Evolutionary conservation across 805 yeast species (phyloP), one percentile per base, ranked within the genome.

Genomic region (Saccharomyces kudriavzevii): DNA sequence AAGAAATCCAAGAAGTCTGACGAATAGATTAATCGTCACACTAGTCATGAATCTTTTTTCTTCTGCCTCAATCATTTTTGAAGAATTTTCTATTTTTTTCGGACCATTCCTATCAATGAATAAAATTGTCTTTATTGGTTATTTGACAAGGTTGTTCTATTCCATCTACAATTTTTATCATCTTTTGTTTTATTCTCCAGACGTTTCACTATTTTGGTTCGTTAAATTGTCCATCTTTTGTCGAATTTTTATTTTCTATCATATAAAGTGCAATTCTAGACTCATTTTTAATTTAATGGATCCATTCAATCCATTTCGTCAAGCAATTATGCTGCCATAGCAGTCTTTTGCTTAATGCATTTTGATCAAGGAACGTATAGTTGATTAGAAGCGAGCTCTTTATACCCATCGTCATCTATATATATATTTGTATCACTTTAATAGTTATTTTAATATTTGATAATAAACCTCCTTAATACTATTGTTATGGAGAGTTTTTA

Each of bases 1-100:
- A 52, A 53, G 54, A 59, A 58, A 52, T 47, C 55, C 6, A 59
- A 59, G 59, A 60, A 58, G 49, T 47, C 54, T 11, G 58, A 56
- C 57, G 57, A 58, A 43, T 53, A 51, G 40, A 28, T 47, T 10
- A 28, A 26, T 24, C n/a, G 14, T 17, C 24, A 31, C 11, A 25
- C 6, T n/a, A 20, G 22, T 10, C 24, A 45, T 35, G 45, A 10
- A 17, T 17, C 31, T 14, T 27, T 22, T 45, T 45, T 45, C 22
- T 35, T 17, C 11, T 35, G n/a, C n/a, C 22, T 35, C 40, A n/a
- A 17, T 35, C 43, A 35, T 35, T 24, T 35, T 17, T 35, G 22
- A 17, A 35, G 43, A 35, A 35, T 17, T 17, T 35, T 17, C 43
- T 35, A n/a, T 17, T 17, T 20, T 17, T 30, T 30, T n/a, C 11